These are phyloP conservation scores for Paramecium octaurelia DNA, from an alignment of 73 alveolate genomes.

Conservation along the genomic window DNA sequence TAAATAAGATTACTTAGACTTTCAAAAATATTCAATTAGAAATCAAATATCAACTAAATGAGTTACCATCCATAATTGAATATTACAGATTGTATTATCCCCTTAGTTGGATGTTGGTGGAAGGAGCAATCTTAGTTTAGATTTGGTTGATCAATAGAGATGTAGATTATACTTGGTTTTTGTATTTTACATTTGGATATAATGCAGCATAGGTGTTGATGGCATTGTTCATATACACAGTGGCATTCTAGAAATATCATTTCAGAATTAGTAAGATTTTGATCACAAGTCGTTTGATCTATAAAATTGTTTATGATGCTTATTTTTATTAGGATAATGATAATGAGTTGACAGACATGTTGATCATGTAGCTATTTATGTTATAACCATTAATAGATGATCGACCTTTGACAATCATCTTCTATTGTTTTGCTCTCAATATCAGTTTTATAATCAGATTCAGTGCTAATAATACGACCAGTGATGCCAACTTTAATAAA, in stretches of 20 bases:
- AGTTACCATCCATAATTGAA: neutral
- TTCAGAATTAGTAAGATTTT: neutral
- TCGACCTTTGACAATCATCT: neutral
- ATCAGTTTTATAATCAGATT: conserved; percentile 12
- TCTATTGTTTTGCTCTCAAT: neutral
- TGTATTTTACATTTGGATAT: conserved; percentile 11
- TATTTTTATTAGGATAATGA: conserved; percentile 5
- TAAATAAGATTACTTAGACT: neutral
- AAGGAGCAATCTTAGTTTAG: neutral
- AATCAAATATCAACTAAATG: neutral
- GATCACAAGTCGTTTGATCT: neutral
- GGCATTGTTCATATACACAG: neutral
- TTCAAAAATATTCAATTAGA: conserved; percentile 9
- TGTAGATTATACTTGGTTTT: conserved; percentile 2
- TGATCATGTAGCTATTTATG: conserved; percentile 30
- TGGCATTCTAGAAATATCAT: conserved; percentile 6
- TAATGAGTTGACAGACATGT: conserved; percentile 11
- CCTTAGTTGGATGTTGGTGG: conserved; percentile 14
- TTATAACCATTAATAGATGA: conserved; percentile 9
- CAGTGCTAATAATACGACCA: conserved; percentile 9
- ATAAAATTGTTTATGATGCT: conserved; percentile 34
- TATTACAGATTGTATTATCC: neutral
- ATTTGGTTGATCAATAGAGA: neutral
- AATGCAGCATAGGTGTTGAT: neutral
- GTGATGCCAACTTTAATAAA: neutral